phyloP scores from a whole-genome alignment of 768 basidiomycete genomes.

The Serpula lacrymans region DNA sequence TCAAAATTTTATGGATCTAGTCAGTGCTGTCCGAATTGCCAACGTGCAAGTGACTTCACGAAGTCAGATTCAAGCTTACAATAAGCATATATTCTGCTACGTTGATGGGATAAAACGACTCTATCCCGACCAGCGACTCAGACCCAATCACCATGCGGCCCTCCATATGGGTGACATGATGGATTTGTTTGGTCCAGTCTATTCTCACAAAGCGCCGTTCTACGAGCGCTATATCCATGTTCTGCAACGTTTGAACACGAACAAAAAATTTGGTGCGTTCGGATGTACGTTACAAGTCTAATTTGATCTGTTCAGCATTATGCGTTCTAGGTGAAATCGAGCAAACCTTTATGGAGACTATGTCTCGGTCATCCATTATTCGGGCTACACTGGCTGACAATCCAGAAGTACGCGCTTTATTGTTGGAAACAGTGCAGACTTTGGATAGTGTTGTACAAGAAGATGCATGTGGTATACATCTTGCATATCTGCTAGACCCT shows the following conservation, averaged over 20 bases:
- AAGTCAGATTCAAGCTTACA: no score
- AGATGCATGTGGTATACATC: no score
- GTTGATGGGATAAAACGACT: conserved; percentile 12
- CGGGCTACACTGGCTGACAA: no score
- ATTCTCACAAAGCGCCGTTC: conserved; percentile 9
- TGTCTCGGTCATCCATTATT: conserved; percentile 9
- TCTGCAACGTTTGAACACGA: conserved; percentile 16
- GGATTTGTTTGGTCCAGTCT: conserved; percentile 24
- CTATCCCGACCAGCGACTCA: conserved; percentile 20
- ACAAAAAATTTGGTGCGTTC: conserved; percentile 14
- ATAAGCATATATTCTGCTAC: conserved; percentile 17
- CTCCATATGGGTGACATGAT: conserved; percentile 28
- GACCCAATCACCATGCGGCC: conserved; percentile 29
- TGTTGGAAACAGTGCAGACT: no score
- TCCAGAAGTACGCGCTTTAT: no score
- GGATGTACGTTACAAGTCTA: neutral
- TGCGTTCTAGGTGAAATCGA: conserved; percentile 20
- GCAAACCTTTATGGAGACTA: conserved; percentile 10
- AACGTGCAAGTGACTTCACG: conserved; percentile 12
- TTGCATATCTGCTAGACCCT: no score
- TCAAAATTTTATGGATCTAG: conserved; percentile 29
- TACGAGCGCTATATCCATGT: conserved; percentile 15
- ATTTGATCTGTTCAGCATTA: conserved; percentile 1
- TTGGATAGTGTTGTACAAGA: no score
- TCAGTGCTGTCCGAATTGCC: conserved; percentile 18